Percentiles rank a stretch among this genome's conserved stretches.
phyloP scores from a whole-genome alignment of 1,284 basidiomycete species.

The Cutaneotrichosporon mucoides region DNA sequence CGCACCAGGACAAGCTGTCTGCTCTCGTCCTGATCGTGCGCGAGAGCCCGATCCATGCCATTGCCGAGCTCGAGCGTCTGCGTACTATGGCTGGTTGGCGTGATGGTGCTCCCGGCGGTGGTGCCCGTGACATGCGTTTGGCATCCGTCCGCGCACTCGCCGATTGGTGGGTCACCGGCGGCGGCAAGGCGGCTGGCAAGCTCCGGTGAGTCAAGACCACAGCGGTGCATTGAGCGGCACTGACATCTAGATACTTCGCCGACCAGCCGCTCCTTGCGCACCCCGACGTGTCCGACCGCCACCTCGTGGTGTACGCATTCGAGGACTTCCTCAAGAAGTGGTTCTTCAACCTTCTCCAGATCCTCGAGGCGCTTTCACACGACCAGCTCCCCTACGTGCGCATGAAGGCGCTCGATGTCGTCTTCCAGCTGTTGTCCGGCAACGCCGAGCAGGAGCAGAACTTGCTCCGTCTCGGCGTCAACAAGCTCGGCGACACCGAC shows the following conservation, averaged over 20 bases:
- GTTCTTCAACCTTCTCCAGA: conserved; percentile 87
- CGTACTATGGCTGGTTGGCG: conserved; percentile 76
- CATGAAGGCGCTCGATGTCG: conserved; percentile 68
- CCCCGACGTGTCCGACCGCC: conserved; percentile 64
- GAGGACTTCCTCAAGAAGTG: conserved; percentile 98
- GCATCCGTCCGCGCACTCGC: conserved; percentile 85
- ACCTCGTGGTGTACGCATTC: conserved; percentile 81
- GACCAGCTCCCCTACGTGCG: conserved; percentile 87
- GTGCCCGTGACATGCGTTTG: conserved; percentile 74
- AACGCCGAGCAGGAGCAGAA: conserved; percentile 99
- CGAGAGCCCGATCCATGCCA: conserved; percentile 84
- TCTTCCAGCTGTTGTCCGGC: conserved; percentile 74
- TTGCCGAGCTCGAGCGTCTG: conserved; percentile 71
- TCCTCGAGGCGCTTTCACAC: conserved; percentile 83
- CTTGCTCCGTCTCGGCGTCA: conserved; percentile 82
- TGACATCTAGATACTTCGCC: conserved; percentile 69
- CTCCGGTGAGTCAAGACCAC: conserved; percentile 59
- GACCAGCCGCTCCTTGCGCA: conserved; percentile 75
- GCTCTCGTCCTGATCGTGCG: conserved; percentile 89
- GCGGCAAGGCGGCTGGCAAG: conserved; percentile 65
- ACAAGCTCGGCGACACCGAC: conserved; percentile 92
- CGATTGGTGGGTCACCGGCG: conserved; percentile 96
- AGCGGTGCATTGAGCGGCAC: not conserved
- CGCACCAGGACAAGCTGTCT: conserved; percentile 87
- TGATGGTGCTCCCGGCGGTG: conserved; percentile 41